These are phyloP conservation scores for Lentinula sp. DNA, from an alignment of 768 basidiomycete genomes.

Conservation along the genomic window DNA sequence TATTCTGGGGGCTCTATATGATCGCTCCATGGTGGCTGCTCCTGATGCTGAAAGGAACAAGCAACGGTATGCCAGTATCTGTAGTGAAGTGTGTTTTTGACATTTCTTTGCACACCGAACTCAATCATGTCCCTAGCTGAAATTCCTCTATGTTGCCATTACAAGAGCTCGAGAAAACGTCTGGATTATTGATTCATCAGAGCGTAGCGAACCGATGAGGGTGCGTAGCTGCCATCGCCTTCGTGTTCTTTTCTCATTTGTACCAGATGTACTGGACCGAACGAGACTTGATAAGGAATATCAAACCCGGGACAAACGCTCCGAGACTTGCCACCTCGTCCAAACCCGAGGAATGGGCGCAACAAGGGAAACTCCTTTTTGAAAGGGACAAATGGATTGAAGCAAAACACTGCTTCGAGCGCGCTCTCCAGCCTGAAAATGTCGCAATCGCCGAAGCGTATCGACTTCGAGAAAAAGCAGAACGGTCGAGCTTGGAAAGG, in stretches of 20 bases:
- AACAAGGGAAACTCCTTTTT: conserved; percentile 33
- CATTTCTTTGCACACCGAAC: neutral
- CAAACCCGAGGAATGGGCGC: conserved; percentile 37
- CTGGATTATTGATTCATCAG: conserved; percentile 63
- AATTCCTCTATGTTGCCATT: conserved; percentile 64
- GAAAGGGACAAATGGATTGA: conserved; percentile 23
- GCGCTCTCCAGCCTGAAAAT: conserved; percentile 28
- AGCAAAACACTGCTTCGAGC: conserved; percentile 40
- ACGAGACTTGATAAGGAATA: conserved; percentile 28
- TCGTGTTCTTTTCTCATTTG: neutral
- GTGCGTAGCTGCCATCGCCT: conserved; percentile 24
- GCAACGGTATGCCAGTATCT: conserved; percentile 45
- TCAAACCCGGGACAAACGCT: conserved; percentile 28
- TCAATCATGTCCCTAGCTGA: conserved; percentile 35
- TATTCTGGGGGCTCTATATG: conserved; percentile 36
- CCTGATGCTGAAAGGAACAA: conserved; percentile 49
- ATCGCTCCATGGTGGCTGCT: conserved; percentile 18
- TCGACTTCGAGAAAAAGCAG: conserved; percentile 34
- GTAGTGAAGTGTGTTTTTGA: conserved; percentile 41
- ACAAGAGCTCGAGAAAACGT: conserved; percentile 65
- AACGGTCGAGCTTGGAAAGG: conserved; percentile 18
- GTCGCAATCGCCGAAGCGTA: conserved; percentile 36
- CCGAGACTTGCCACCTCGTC: conserved; percentile 39
- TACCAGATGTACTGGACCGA: conserved; percentile 37
- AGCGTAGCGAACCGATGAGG: conserved; percentile 50